phyloP scores from a whole-genome alignment of 306 rosid genomes.

The Neltuma alba region DNA sequence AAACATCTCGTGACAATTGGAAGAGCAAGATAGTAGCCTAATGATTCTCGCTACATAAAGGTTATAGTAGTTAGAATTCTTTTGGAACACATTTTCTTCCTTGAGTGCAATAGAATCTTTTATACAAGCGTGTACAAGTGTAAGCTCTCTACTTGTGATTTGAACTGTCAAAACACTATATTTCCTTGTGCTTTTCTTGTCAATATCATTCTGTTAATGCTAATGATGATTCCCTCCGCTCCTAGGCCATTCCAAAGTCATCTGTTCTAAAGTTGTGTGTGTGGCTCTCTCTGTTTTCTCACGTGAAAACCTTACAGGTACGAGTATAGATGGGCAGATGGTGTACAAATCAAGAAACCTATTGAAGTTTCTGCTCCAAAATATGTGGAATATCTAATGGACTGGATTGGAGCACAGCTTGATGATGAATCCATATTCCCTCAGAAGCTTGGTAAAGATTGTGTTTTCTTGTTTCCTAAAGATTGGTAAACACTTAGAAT shows the following conservation, averaged over 20 bases:
- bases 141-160: neutral
- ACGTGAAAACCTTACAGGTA: conserved; percentile 58
- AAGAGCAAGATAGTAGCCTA: neutral
- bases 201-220: conserved; percentile 12
- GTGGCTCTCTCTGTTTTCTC: conserved; percentile 33
- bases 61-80: neutral
- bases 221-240: conserved; percentile 10
- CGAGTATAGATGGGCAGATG: conserved; percentile 99
- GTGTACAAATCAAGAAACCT: conserved; percentile 95
- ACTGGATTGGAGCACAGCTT: conserved; percentile 98
- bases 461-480: neutral
- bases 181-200: conserved; percentile 7
- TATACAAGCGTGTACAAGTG: neutral
- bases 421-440: conserved; percentile 99
- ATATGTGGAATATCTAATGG: conserved; percentile 98
- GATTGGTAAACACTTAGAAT: conserved; percentile 1
- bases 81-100: neutral
- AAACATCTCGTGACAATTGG: neutral
- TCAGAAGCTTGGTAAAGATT: conserved; percentile 84
- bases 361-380: conserved; percentile 99
- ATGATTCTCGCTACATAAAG: neutral
- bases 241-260: conserved; percentile 20
- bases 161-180: conserved; percentile 13
- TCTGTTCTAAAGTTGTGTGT: neutral
- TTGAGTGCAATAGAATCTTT: neutral